A percentile compares a stretch with the other conserved stretches of the same genome.
Conservation (phyloP, 73 alveolate genomes). For the Blepharisma japonicum region DNA sequence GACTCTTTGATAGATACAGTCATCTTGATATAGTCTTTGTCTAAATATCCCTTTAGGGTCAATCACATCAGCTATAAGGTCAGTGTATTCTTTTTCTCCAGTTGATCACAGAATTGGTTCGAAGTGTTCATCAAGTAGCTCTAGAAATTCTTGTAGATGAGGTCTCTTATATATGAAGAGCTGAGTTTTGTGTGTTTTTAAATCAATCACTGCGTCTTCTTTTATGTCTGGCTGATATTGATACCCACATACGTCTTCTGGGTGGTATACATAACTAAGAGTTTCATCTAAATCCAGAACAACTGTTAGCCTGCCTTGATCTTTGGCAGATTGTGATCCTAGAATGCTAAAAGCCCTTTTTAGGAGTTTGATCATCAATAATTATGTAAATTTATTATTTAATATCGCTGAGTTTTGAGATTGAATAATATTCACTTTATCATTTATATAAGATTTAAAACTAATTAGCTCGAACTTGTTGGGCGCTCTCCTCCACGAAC, state of each 20-base stretch:
- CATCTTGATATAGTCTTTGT: background rate
- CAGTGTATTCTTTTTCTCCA: conserved; percentile 20
- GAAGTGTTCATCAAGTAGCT: background rate
- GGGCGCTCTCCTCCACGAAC: too few relatives aligned
- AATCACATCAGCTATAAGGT: conserved; percentile 10
- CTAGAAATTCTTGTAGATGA: conserved; percentile 16
- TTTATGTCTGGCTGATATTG: conserved; percentile 34
- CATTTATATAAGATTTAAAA: too few relatives aligned
- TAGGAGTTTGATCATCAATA: background rate
- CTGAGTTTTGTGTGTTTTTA: conserved; percentile 2
- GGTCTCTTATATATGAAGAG: conserved; percentile 20
- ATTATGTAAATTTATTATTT: background rate
- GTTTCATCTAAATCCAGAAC: conserved; percentile 33
- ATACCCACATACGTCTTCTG: conserved; percentile 27
- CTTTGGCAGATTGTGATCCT: conserved; percentile 22
- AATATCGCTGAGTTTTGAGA: background rate
- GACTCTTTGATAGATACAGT: conserved; percentile 24
- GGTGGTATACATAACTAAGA: background rate
- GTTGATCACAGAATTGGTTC: conserved; percentile 13
- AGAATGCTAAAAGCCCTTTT: background rate
- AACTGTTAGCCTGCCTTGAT: conserved; percentile 7
- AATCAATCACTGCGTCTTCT: conserved; percentile 26
- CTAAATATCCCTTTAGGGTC: conserved; percentile 34
- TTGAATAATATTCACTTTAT: too few relatives aligned
- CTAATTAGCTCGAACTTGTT: too few relatives aligned